phyloP scores from a whole-genome alignment of 2,329 filamentous ascomycete species.

The Hirsutella minnesotensis region DNA sequence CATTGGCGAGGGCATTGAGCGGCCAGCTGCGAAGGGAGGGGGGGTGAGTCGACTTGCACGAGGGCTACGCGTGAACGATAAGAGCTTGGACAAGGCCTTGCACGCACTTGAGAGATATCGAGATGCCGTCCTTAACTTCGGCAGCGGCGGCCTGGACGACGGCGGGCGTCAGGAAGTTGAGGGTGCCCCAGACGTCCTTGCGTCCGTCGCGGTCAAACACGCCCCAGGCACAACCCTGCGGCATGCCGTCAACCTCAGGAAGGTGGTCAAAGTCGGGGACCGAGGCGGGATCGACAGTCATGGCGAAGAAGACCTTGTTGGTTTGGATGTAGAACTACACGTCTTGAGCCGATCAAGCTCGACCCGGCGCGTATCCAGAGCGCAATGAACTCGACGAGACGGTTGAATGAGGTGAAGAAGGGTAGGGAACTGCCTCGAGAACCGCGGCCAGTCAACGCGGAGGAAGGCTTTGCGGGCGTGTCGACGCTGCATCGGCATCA shows the following conservation, averaged over 20 bases:
- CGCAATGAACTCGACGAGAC: no score
- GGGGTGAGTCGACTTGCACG: no score
- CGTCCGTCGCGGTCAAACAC: slow-evolving; percentile 31
- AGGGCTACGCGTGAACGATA: no score
- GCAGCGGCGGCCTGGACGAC: slow-evolving; percentile 16
- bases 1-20: slow-evolving; percentile 25
- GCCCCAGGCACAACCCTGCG: slow-evolving; percentile 39
- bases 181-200: slow-evolving; percentile 37
- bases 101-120: slow-evolving; percentile 39
- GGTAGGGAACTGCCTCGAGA: no score
- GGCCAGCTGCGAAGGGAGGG: slow-evolving; percentile 23
- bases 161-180: slow-evolving; percentile 39
- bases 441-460: no score
- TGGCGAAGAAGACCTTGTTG: not conserved
- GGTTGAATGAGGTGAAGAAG: no score
- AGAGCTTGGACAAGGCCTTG: not conserved
- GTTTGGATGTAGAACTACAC: no score
- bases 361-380: no score
- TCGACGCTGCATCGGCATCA: no score
- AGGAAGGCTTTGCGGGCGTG: no score
- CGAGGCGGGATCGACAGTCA: slow-evolving; percentile 3
- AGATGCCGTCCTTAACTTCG: slow-evolving; percentile 25
- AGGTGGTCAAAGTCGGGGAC: slow-evolving; percentile 33
- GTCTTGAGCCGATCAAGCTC: no score
- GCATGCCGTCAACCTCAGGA: slow-evolving; percentile 29